Evolutionary conservation across 2,329 filamentous ascomycete species (phyloP).

Genomic region (Fusarium irregulare): DNA sequence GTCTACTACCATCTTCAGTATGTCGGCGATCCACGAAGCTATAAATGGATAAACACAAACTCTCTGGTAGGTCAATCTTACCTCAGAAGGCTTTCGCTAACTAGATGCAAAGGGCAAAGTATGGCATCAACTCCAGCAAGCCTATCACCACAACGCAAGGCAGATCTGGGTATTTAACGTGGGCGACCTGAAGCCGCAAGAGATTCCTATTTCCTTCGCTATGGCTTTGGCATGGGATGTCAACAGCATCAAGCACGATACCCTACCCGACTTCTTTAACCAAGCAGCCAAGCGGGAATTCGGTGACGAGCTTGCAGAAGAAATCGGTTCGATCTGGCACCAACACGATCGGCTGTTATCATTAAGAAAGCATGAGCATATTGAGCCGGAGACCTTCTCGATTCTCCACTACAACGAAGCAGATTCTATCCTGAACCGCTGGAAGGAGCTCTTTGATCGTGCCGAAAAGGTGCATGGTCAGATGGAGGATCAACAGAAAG

Average conservation of each 20-base stretch:
- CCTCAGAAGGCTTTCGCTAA: not conserved
- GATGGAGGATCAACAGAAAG: constrained; percentile 55
- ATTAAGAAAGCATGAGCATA: constrained; percentile 68
- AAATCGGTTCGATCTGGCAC: constrained; percentile 61
- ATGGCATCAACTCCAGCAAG: constrained; percentile 66
- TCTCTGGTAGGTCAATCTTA: constrained; percentile 55
- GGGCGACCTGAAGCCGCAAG: constrained; percentile 69
- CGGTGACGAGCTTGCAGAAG: constrained; percentile 53
- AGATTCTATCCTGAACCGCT: constrained; percentile 60
- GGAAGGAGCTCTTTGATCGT: constrained; percentile 57
- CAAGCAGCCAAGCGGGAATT: constrained; percentile 63
- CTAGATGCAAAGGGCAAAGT: constrained; percentile 44
- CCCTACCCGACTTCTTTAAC: constrained; percentile 57
- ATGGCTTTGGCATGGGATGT: constrained; percentile 69
- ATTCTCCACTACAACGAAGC: constrained; percentile 69
- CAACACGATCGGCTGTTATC: constrained; percentile 59
- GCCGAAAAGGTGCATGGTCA: constrained; percentile 57
- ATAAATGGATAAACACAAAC: constrained; percentile 73
- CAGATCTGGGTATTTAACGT: constrained; percentile 73
- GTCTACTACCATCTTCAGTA: constrained; percentile 69
- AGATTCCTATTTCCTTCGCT: constrained; percentile 66
- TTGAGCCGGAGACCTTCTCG: constrained; percentile 66
- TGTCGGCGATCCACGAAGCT: constrained; percentile 69
- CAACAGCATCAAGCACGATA: constrained; percentile 54
- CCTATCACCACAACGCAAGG: constrained; percentile 60